A percentile compares a stretch with the other conserved stretches of the same genome.
Conservation (phyloP, 257 asterid species). For the Rubia yunnanensis region DNA sequence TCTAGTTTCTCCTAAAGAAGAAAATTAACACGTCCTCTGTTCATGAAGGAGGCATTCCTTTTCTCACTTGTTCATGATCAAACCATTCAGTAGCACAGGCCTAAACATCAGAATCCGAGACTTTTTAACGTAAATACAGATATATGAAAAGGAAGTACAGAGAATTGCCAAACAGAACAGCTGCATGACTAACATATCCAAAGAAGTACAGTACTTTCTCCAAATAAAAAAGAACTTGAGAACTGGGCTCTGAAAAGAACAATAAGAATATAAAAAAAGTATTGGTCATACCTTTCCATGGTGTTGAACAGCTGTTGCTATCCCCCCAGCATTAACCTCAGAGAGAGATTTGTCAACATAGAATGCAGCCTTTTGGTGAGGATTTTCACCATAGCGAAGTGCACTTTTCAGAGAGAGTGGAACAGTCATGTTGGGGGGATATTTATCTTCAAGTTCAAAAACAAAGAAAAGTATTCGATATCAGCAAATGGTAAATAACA, state of each 20-base stretch:
- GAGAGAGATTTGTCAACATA: conserved; percentile 81
- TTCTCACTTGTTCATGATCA: neutral
- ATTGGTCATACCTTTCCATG: conserved; percentile 72
- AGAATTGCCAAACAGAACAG: neutral
- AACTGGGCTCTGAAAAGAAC: neutral
- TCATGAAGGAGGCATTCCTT: neutral
- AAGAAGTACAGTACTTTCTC: neutral
- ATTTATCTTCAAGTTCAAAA: conserved; percentile 40
- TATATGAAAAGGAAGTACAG: neutral
- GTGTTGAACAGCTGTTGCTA: conserved; percentile 82
- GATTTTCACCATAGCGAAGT: conserved; percentile 96
- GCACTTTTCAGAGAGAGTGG: conserved; percentile 71
- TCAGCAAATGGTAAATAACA: neutral
- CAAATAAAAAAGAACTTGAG: no score
- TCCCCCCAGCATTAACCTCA: conserved; percentile 92
- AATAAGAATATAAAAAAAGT: neutral
- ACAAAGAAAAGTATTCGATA: neutral
- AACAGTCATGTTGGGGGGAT: conserved; percentile 68
- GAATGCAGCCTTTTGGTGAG: conserved; percentile 97
- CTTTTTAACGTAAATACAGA: no score
- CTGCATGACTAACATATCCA: neutral
- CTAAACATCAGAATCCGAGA: neutral
- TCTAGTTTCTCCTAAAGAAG: neutral
- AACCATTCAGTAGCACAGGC: neutral
- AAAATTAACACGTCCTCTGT: neutral